A percentile compares a stretch with the other conserved stretches of the same genome.
Evolutionary conservation across 1,284 basidiomycete species (phyloP).

Genomic region (Macrocystidia cucumis): DNA sequence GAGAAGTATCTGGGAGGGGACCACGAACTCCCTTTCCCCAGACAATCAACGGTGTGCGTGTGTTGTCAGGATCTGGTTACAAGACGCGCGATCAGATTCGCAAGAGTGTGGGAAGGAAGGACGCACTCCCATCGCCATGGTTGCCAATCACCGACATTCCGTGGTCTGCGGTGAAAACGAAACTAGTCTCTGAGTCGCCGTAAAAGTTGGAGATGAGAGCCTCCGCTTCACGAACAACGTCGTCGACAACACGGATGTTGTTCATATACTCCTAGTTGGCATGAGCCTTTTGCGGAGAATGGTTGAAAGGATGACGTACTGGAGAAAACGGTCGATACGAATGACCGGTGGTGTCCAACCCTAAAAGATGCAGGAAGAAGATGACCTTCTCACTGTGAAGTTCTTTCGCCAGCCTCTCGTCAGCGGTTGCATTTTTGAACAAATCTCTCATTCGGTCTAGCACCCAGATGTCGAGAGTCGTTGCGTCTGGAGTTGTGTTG

Average conservation of each 20-base stretch:
- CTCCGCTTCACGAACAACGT: conserved; percentile 68
- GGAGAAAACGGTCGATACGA: conserved; percentile 81
- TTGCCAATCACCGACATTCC: conserved; percentile 89
- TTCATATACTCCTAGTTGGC: conserved; percentile 72
- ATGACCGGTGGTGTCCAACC: conserved; percentile 85
- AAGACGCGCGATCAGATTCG: conserved; percentile 5
- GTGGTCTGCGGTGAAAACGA: conserved; percentile 85
- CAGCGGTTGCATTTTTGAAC: conserved; percentile 53
- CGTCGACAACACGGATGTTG: conserved; percentile 79
- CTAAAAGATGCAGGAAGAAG: conserved; percentile 83
- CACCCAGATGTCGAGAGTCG: conserved; percentile 76
- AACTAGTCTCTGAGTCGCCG: conserved; percentile 64
- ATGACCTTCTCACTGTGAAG: conserved; percentile 55
- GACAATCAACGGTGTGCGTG: conserved; percentile 77
- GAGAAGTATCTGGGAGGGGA: conserved; percentile 44
- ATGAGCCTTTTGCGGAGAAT: background rate
- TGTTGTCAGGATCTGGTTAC: conserved; percentile 74
- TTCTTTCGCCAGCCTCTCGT: conserved; percentile 38
- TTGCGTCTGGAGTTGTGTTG: conserved; percentile 50
- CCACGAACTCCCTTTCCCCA: conserved; percentile 78
- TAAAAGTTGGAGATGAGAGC: conserved; percentile 60
- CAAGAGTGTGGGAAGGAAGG: conserved; percentile 3
- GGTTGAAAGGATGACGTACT: conserved; percentile 24
- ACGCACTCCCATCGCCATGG: conserved; percentile 80
- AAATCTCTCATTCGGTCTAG: conserved; percentile 56